Conservation (phyloP, 163 green algal genomes). For the Chloromonas sp. region DNA sequence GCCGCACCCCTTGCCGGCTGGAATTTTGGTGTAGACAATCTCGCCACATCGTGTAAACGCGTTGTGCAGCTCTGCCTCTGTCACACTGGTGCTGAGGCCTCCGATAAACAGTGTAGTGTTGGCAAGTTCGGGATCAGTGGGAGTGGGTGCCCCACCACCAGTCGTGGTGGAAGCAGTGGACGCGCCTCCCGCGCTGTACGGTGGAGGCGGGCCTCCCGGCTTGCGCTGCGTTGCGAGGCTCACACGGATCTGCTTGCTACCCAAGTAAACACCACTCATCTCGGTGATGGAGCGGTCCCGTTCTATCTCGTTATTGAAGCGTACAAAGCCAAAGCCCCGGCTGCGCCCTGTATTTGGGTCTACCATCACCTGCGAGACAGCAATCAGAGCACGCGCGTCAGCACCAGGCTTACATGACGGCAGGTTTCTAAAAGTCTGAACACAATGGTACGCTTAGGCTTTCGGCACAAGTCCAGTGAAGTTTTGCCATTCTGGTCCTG, state of each 20-base stretch:
- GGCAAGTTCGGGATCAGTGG: constrained; percentile 61
- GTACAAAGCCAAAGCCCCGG: constrained; percentile 93
- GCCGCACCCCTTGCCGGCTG: constrained; percentile 86
- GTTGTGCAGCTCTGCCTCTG: constrained; percentile 70
- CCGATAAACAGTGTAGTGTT: constrained; percentile 91
- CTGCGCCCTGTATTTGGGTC: constrained; percentile 72
- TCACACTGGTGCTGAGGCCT: constrained; percentile 56
- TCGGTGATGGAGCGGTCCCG: constrained; percentile 68
- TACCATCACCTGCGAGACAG: constrained; percentile 57
- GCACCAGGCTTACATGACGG: background rate
- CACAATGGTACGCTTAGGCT: background rate
- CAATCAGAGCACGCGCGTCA: background rate
- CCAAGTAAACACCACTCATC: constrained; percentile 80
- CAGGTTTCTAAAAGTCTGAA: background rate
- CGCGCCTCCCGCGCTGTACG: background rate
- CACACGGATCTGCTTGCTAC: constrained; percentile 76
- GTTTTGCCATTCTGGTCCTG: background rate
- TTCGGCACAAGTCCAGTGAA: background rate
- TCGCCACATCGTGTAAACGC: constrained; percentile 79
- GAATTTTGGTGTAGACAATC: constrained; percentile 90
- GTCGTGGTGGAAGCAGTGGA: background rate
- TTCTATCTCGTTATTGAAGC: constrained; percentile 75
- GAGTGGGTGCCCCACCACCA: constrained; percentile 12
- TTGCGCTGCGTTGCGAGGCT: constrained; percentile 65
- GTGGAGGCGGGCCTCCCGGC: background rate